A percentile compares a stretch with the other conserved stretches of the same genome.
These are phyloP conservation scores for Penicillium chermesinum DNA, from an alignment of 495 filamentous ascomycete genomes.

Conservation along the genomic window DNA sequence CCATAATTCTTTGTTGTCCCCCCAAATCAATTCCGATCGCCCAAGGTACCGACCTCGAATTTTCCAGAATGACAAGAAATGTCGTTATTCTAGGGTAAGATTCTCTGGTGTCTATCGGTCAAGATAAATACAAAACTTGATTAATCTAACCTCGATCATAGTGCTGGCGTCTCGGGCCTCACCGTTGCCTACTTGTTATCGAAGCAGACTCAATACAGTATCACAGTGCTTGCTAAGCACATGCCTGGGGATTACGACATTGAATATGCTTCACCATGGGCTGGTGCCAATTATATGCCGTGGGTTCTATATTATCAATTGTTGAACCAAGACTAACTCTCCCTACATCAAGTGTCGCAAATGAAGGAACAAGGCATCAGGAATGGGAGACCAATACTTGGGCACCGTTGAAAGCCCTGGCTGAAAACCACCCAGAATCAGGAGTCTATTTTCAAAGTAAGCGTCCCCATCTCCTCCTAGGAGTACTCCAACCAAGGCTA, in stretches of 20 bases:
- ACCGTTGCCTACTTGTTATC: conserved; percentile 81
- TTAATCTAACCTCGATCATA: conserved; percentile 24
- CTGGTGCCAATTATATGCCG: conserved; percentile 64
- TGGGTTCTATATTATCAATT: neutral
- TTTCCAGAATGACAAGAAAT: neutral
- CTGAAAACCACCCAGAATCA: neutral
- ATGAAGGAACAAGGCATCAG: neutral
- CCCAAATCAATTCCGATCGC: neutral
- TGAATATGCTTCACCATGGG: conserved; percentile 91
- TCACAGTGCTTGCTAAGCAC: conserved; percentile 85
- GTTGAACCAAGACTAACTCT: neutral
- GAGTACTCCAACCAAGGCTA: too few species aligned
- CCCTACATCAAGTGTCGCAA: neutral
- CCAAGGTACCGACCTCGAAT: neutral
- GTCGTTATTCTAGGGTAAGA: neutral
- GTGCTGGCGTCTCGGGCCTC: conserved; percentile 86
- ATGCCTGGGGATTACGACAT: conserved; percentile 98
- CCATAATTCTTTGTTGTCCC: neutral
- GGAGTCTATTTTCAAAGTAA: neutral
- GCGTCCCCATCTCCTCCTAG: neutral
- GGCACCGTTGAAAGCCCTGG: neutral
- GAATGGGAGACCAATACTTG: neutral
- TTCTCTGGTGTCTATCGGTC: neutral
- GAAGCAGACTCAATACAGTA: conserved; percentile 54
- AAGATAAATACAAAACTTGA: neutral